These are phyloP conservation scores for Asterella californica DNA, from an alignment of 225 moss, liverwort and hornwort species.

Conservation along the genomic window DNA sequence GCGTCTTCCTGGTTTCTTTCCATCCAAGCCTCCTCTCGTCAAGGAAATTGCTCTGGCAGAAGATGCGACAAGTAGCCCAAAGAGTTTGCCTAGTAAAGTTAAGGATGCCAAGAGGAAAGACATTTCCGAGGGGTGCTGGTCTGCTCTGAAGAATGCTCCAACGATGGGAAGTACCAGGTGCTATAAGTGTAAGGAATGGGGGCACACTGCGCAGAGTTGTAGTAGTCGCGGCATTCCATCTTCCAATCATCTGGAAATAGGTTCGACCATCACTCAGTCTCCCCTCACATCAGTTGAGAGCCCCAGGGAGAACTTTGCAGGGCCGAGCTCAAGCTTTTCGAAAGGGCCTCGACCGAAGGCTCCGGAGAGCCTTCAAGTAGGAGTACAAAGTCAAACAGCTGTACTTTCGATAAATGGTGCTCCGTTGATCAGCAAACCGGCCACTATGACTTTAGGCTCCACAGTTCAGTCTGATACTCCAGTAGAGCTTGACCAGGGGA, in stretches of 20 bases:
- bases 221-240: slow-evolving; percentile 35
- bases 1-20: background rate
- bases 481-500: slow-evolving; percentile 13
- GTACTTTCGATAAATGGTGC: background rate
- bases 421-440: background rate
- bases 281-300: slow-evolving; percentile 15
- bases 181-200: slow-evolving; percentile 63
- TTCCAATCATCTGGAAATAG: slow-evolving; percentile 36
- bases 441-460: background rate
- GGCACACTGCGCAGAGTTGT: slow-evolving; percentile 65
- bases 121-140: slow-evolving; percentile 21
- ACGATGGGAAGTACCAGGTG: slow-evolving; percentile 41
- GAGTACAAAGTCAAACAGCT: slow-evolving; percentile 3
- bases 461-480: slow-evolving; percentile 6
- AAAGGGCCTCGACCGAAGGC: slow-evolving; percentile 17
- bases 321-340: slow-evolving; percentile 9
- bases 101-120: slow-evolving; percentile 27
- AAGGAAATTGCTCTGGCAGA: slow-evolving; percentile 15
- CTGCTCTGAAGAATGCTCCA: background rate
- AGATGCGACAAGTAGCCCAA: background rate
- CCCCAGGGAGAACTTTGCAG: slow-evolving; percentile 21
- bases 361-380: slow-evolving; percentile 3
- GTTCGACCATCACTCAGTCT: slow-evolving; percentile 27
- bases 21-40: background rate
- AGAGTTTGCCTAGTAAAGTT: background rate